Evolutionary conservation across 192 early-diverging fungal species (phyloP).

Genomic region (Spinellus fusiger): DNA sequence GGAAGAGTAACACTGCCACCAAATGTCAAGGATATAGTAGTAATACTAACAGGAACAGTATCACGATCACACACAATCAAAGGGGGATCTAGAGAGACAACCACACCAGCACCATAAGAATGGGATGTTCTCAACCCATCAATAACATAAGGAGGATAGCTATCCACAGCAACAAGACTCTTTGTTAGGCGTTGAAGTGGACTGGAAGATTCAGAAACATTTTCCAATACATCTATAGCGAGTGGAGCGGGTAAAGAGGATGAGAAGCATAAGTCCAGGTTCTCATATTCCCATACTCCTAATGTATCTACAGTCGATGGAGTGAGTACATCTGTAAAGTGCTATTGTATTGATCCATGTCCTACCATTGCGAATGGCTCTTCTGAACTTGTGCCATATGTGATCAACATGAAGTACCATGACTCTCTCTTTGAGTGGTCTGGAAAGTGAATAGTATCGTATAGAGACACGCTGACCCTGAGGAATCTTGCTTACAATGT

Average conservation of each 20-base stretch:
- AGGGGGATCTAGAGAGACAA: constrained; percentile 72
- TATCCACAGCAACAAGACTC: constrained; percentile 64
- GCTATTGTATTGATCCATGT: not conserved
- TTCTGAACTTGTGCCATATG: constrained; percentile 76
- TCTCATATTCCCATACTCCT: constrained; percentile 74
- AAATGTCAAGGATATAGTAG: constrained; percentile 74
- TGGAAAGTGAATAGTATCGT: constrained; percentile 67
- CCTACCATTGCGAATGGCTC: constrained; percentile 69
- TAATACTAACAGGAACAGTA: constrained; percentile 68
- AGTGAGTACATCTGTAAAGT: not conserved
- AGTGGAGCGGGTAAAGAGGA: not conserved
- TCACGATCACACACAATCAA: constrained; percentile 77
- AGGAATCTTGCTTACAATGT: constrained; percentile 48
- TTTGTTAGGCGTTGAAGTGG: constrained; percentile 1
- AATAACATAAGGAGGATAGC: constrained; percentile 71
- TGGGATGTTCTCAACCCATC: constrained; percentile 64
- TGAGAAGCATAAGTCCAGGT: constrained; percentile 33
- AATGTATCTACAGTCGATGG: constrained; percentile 40
- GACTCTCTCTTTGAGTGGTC: constrained; percentile 70
- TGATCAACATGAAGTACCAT: constrained; percentile 76
- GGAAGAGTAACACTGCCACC: constrained; percentile 78
- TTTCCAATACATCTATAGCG: not conserved
- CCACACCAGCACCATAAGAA: constrained; percentile 63
- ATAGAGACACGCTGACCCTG: constrained; percentile 50
- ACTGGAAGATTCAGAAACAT: not conserved